These are phyloP conservation scores for Suhomyces ambrosiae DNA, from an alignment of 1,139 yeast genomes.

Conservation along the genomic window DNA sequence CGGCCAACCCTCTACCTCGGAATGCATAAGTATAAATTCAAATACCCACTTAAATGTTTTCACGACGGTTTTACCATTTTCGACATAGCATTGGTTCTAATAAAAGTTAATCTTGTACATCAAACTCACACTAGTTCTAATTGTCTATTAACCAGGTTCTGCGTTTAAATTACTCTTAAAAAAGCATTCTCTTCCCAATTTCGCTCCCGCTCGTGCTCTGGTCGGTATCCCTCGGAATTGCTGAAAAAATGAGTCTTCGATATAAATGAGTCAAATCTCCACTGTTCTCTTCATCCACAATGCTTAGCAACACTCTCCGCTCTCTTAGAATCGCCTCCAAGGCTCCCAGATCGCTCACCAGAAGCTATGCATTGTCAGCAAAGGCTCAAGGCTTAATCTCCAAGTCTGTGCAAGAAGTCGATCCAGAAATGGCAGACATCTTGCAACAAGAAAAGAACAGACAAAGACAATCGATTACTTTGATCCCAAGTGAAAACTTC, in stretches of 20 bases:
- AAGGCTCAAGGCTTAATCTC: constrained; percentile 58
- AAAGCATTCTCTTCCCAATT: background rate
- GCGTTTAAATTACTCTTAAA: no score
- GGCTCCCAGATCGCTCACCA: constrained; percentile 15
- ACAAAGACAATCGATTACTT: constrained; percentile 86
- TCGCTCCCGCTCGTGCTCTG: background rate
- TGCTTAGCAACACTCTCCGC: constrained; percentile 28
- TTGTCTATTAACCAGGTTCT: no score
- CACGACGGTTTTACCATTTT: no score
- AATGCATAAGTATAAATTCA: no score
- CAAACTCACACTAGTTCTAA: no score
- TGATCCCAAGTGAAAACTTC: constrained; percentile 94
- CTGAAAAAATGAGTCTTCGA: constrained; percentile 13
- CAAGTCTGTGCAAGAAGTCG: constrained; percentile 64
- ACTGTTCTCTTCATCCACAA: constrained; percentile 7
- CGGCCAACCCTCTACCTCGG: no score
- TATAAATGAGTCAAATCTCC: background rate
- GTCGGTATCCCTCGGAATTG: constrained; percentile 4
- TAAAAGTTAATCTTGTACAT: no score
- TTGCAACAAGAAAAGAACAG: constrained; percentile 73
- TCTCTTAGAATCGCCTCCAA: constrained; percentile 22
- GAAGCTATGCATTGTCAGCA: constrained; percentile 51
- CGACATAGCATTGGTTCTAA: no score
- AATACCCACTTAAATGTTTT: no score
- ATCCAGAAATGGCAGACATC: constrained; percentile 84